Conservation (phyloP, 257 asterid genomes). For the Nicotiana noctiflora region DNA sequence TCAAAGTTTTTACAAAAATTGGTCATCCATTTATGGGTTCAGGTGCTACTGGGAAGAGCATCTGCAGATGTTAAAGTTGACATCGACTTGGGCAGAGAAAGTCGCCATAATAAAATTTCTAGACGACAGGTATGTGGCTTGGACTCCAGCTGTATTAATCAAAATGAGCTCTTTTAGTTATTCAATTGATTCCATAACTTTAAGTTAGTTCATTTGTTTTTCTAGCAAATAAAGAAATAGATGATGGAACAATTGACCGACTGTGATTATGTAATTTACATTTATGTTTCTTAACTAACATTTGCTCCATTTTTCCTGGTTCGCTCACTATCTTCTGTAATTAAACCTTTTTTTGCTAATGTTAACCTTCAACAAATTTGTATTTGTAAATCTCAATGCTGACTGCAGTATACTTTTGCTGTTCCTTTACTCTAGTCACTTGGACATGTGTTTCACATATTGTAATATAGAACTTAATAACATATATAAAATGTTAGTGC, state of each 20-base stretch:
- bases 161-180: not conserved
- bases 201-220: not conserved
- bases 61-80: slow-evolving; percentile 60
- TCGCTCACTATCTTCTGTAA: not conserved
- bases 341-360: not conserved
- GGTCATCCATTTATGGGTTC: slow-evolving; percentile 3
- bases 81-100: slow-evolving; percentile 70
- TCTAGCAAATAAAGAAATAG: slow-evolving; percentile 1
- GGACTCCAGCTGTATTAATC: not conserved
- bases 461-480: not conserved
- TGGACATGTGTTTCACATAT: not conserved
- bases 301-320: not conserved
- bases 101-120: slow-evolving; percentile 51
- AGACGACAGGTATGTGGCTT: slow-evolving; percentile 57
- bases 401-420: not conserved
- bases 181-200: not conserved
- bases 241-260: slow-evolving; percentile 1
- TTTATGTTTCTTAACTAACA: not conserved
- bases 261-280: not conserved
- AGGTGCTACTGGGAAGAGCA: slow-evolving; percentile 77
- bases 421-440: not conserved
- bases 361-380: not conserved
- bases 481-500: not conserved
- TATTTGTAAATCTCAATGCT: not conserved
- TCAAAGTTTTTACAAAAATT: not conserved